These are phyloP conservation scores for Didymella exigua DNA, from an alignment of 2,329 filamentous ascomycete genomes.

Conservation along the genomic window DNA sequence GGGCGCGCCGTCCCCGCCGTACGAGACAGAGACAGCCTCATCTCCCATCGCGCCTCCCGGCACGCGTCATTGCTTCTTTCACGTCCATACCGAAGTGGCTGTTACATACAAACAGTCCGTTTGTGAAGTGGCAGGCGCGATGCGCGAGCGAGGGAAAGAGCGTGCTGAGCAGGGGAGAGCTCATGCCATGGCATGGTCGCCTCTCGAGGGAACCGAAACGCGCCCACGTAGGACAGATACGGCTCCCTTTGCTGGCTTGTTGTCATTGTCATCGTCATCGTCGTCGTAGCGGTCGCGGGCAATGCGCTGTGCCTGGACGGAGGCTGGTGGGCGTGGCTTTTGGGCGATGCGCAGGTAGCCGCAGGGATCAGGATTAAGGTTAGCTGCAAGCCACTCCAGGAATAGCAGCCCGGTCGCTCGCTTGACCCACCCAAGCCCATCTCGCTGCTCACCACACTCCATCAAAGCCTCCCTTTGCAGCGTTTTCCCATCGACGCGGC, in stretches of 20 bases:
- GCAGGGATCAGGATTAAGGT: conserved; percentile 44
- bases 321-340: conserved; percentile 36
- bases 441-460: conserved; percentile 42
- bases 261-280: conserved; percentile 14
- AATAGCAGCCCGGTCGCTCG: conserved; percentile 41
- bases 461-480: conserved; percentile 34
- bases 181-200: conserved; percentile 13
- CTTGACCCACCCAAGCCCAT: conserved; percentile 9
- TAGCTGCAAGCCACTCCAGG: conserved; percentile 49
- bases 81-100: conserved; percentile 18
- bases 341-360: conserved; percentile 31
- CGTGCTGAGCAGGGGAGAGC: conserved; percentile 17
- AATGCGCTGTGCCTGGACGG: conserved; percentile 30
- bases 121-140: conserved; percentile 21
- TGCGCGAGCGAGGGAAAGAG: conserved; percentile 19
- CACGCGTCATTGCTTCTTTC: conserved; percentile 21
- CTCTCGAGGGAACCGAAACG: conserved; percentile 20
- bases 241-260: conserved; percentile 25
- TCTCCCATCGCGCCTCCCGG: conserved; percentile 7
- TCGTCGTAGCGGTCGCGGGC: conserved; percentile 17
- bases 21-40: conserved; percentile 15
- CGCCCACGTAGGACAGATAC: conserved; percentile 29
- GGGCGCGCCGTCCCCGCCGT: conserved; percentile 5
- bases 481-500: conserved; percentile 25
- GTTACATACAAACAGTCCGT: conserved; percentile 27